These are phyloP conservation scores for Cinnamomum chago DNA, from an alignment of 164 flowering plant species.

Conservation along the genomic window DNA sequence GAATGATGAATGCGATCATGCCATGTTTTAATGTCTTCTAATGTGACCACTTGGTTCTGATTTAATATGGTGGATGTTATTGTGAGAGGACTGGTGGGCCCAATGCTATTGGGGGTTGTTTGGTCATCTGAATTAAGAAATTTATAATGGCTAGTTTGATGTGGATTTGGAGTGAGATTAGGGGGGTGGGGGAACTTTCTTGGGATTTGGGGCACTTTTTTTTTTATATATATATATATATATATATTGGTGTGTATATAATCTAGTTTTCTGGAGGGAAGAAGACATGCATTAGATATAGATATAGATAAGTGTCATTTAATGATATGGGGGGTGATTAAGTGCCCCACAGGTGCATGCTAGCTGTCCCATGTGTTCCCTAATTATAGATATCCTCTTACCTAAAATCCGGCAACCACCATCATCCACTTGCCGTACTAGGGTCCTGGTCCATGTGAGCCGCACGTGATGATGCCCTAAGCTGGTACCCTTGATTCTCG, in stretches of 20 bases:
- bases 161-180: not conserved
- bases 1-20: not conserved
- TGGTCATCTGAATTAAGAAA: not conserved
- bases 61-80: no score
- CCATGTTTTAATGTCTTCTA: no score
- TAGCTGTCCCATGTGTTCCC: conserved; percentile 75
- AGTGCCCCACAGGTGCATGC: conserved; percentile 53
- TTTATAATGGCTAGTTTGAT: not conserved
- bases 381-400: conserved; percentile 13
- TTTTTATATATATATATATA: no score
- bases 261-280: no score
- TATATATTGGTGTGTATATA: no score
- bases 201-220: no score
- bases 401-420: conserved; percentile 18
- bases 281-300: no score
- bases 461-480: conserved; percentile 23
- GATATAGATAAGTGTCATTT: no score
- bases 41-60: not conserved
- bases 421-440: conserved; percentile 19
- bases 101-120: not conserved
- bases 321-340: conserved; percentile 45
- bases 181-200: not conserved
- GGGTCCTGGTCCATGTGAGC: conserved; percentile 24
- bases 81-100: no score
- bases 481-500: no score